phyloP scores from a whole-genome alignment of 1,284 basidiomycete species.

The Sphaerobolus stellatus region DNA sequence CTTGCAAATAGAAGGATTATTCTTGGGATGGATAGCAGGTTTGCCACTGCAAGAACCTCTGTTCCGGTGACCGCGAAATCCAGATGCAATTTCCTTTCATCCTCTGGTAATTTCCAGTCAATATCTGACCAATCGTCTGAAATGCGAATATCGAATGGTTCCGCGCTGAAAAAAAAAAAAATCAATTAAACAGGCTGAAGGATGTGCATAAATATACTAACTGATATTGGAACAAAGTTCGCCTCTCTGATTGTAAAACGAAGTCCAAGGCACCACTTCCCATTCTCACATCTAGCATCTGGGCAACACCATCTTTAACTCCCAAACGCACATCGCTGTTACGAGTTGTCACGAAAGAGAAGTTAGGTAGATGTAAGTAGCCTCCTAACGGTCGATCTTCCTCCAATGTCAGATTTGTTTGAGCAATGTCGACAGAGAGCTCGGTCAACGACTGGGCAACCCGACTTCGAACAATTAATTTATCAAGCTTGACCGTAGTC shows the following conservation, averaged over 20 bases:
- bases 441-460: constrained; percentile 58
- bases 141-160: constrained; percentile 73
- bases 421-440: constrained; percentile 64
- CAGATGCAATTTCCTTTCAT: constrained; percentile 63
- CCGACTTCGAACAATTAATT: constrained; percentile 59
- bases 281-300: constrained; percentile 73
- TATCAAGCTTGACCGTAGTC: constrained; percentile 61
- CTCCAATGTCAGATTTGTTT: constrained; percentile 21
- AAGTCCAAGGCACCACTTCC: constrained; percentile 71
- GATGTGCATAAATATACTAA: constrained; percentile 29
- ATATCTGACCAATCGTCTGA: constrained; percentile 80
- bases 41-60: constrained; percentile 67
- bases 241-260: constrained; percentile 74
- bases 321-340: constrained; percentile 42
- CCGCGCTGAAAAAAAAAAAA: constrained; percentile 51
- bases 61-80: constrained; percentile 76
- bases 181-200: constrained; percentile 5
- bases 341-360: constrained; percentile 74
- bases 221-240: constrained; percentile 77
- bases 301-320: constrained; percentile 34
- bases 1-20: constrained; percentile 70
- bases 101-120: constrained; percentile 37
- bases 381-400: constrained; percentile 69
- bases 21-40: constrained; percentile 73
- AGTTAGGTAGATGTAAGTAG: constrained; percentile 62